A percentile compares a stretch with the other conserved stretches of the same genome.
phyloP scores from a whole-genome alignment of 2,329 filamentous ascomycete genomes.

The Penicillium thymicola region DNA sequence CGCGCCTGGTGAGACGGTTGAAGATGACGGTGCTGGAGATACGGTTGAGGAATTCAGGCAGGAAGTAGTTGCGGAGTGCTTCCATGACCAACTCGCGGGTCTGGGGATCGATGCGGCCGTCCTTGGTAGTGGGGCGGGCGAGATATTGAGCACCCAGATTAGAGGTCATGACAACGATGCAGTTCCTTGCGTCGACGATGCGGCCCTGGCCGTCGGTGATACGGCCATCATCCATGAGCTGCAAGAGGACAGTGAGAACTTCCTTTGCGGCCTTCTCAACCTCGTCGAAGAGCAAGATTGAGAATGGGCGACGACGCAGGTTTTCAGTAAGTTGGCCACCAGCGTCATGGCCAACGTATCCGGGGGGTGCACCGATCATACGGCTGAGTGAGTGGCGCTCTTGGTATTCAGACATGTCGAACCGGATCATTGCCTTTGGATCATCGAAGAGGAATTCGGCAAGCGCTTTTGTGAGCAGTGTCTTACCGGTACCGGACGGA shows the following conservation, averaged over 20 bases:
- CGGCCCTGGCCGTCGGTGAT: constrained; percentile 98
- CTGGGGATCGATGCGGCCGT: constrained; percentile 80
- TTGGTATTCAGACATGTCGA: constrained; percentile 99
- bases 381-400: constrained; percentile 91
- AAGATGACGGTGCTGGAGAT: constrained; percentile 97
- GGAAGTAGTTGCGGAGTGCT: constrained; percentile 89
- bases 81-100: constrained; percentile 89
- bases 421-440: constrained; percentile 93
- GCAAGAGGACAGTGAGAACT: constrained; percentile 91
- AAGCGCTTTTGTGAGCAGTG: constrained; percentile 90
- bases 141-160: constrained; percentile 95
- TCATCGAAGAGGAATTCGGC: constrained; percentile 99
- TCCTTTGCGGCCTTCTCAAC: constrained; percentile 99
- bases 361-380: constrained; percentile 96
- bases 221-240: constrained; percentile 98
- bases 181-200: constrained; percentile 92
- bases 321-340: constrained; percentile 95
- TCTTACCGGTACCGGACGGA: constrained; percentile 97
- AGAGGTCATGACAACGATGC: constrained; percentile 98
- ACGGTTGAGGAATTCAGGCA: constrained; percentile 97
- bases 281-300: constrained; percentile 95
- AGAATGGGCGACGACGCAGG: constrained; percentile 91
- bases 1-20: constrained; percentile 83
- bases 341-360: constrained; percentile 94
- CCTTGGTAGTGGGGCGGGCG: constrained; percentile 69